Conservation (phyloP, 2,329 filamentous ascomycete genomes). For the Aspergillus felis region DNA sequence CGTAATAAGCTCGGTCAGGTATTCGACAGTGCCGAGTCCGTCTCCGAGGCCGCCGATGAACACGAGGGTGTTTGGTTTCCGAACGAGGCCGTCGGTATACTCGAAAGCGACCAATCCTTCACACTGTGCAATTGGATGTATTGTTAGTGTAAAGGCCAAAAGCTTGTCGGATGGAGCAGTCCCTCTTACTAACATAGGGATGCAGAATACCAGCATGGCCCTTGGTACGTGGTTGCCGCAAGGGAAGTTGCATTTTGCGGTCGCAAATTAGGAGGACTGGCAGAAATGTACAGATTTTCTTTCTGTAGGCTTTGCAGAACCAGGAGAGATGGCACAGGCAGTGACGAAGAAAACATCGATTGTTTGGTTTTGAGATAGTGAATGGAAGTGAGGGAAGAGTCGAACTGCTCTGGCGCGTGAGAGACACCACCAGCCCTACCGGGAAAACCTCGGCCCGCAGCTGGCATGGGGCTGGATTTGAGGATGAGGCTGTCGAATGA, state of each 20-base stretch:
- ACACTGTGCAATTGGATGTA: neutral
- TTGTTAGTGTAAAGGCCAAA: neutral
- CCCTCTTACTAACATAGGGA: neutral
- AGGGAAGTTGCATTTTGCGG: neutral
- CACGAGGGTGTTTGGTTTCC: conserved; percentile 48
- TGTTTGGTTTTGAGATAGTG: no score
- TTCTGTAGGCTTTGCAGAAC: no score
- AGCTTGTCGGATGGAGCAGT: neutral
- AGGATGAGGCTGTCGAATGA: no score
- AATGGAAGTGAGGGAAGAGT: no score
- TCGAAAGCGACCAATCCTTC: conserved; percentile 39
- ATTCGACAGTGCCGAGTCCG: conserved; percentile 54
- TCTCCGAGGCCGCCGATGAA: conserved; percentile 59
- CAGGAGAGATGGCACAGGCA: no score
- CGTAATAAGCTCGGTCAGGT: conserved; percentile 49
- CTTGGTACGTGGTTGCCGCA: neutral
- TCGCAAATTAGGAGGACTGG: no score
- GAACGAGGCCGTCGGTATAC: conserved; percentile 23
- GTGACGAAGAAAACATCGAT: no score
- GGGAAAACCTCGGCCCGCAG: neutral
- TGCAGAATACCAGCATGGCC: neutral
- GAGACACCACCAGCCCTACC: neutral
- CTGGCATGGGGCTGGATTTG: no score
- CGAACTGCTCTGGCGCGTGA: no score
- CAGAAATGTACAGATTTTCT: no score